A percentile compares a stretch with the other conserved stretches of the same genome.
These are phyloP conservation scores for Geranium brycei DNA, from an alignment of 345 rosid species.

Conservation along the genomic window DNA sequence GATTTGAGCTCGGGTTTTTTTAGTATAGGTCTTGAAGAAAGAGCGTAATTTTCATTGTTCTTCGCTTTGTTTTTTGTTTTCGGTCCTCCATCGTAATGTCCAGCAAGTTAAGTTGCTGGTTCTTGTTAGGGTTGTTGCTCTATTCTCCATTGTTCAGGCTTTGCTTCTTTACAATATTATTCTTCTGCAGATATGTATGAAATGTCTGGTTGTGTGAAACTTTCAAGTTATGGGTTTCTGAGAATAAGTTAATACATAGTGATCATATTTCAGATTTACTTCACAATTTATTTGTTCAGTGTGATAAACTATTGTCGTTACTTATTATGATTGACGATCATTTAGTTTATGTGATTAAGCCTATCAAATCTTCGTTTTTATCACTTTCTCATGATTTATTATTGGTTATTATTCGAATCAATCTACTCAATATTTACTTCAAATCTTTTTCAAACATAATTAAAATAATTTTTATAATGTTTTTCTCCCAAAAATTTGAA, in stretches of 20 bases:
- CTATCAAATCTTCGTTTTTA: no score
- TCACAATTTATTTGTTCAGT: no score
- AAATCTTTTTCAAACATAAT: no score
- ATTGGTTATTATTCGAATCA: no score
- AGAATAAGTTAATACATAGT: background rate
- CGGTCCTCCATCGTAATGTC: no score
- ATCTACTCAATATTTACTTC: no score
- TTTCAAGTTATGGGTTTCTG: background rate
- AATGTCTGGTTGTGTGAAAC: slow-evolving; percentile 16
- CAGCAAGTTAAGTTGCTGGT: slow-evolving; percentile 12
- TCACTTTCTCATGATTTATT: no score
- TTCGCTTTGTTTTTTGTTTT: slow-evolving; percentile 6
- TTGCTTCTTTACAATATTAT: background rate
- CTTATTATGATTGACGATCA: no score
- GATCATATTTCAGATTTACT: background rate
- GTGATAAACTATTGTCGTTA: no score
- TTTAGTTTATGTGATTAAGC: no score
- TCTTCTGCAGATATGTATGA: background rate
- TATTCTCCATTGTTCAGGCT: background rate
- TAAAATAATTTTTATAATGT: no score
- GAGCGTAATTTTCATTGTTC: slow-evolving; percentile 4
- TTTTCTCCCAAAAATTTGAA: no score
- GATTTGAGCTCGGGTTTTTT: slow-evolving; percentile 23
- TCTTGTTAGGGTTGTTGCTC: background rate
- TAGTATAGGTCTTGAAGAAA: slow-evolving; percentile 21